Base-by-base conservation (phyloP, 106 monocot genomes). In the Gastrodia elata region DNA sequence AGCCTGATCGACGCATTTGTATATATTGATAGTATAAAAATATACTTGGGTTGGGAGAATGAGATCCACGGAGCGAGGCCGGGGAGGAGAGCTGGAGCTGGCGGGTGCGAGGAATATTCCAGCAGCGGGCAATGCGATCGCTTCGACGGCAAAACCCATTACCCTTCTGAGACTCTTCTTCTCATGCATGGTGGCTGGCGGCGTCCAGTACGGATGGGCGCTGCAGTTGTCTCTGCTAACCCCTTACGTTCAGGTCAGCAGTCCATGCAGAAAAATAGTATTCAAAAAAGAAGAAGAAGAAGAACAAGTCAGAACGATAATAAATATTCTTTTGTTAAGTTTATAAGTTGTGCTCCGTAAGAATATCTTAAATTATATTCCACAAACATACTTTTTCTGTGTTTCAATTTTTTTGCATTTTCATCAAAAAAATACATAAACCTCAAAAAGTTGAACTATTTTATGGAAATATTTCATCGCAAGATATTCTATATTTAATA, bases 151-250 rank as follows among this genome's bases (percentile, higher is more conserved):
- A 26, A 78, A 70, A 28, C 70, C 39, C 0, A 71, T 78, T 20
- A 78, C 71, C 71, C 34, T 78, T 6, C 42, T 64, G 8, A 58
- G 71, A 41, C 71, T 78, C 5, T 30, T 72, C 71, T 64, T 78
- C 30, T 20, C 78, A 11, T 78, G 78, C 42, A 78, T 64, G 78
- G 71, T 78, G 15, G 78, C 78, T 8, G 78, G 78, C 10, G 78
- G 78, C 20, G 70, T 78, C 15, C 78, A 78, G 41, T 78, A 78
- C 56, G 78, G 78, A 24, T 78, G 78, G 78, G 78, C 78, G 8
- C 42, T 78, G 61, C 78, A 78, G 59, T 37, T 78, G 13, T 78
- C 78, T 6, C 61, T 78, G 14, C 41, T 78, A 4, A 78, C 78
- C 11, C 78, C 78, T 32, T 79, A 67, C 37, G 67, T 67, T 67